Evolutionary conservation across 2,329 filamentous ascomycete genomes (phyloP).

Genomic region (Pleurostoma richardsiae): DNA sequence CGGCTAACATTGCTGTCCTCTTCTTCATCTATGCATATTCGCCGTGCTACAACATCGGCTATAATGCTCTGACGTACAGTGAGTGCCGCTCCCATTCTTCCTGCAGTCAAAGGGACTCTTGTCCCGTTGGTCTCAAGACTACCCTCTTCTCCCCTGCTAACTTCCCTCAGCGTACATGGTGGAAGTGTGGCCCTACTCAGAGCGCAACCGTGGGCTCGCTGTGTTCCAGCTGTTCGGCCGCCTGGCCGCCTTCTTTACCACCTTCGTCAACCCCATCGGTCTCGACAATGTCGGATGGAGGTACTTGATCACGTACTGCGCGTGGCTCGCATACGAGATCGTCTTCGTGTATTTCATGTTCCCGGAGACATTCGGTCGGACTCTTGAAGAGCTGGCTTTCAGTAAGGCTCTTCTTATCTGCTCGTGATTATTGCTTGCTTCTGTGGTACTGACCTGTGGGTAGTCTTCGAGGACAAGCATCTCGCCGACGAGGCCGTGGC

Average conservation of each 20-base stretch:
- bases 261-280: slow-evolving; percentile 24
- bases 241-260: slow-evolving; percentile 21
- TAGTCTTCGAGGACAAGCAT: slow-evolving; percentile 9
- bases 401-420: slow-evolving; percentile 8
- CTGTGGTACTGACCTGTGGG: not conserved
- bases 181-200: slow-evolving; percentile 22
- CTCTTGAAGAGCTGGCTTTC: slow-evolving; percentile 20
- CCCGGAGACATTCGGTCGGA: slow-evolving; percentile 19
- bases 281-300: slow-evolving; percentile 21
- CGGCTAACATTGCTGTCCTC: slow-evolving; percentile 33
- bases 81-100: slow-evolving; percentile 13
- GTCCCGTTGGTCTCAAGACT: not conserved
- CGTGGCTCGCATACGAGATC: slow-evolving; percentile 22
- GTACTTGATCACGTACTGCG: slow-evolving; percentile 23
- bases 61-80: slow-evolving; percentile 62
- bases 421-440: not conserved
- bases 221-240: slow-evolving; percentile 25
- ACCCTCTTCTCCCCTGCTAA: too few species aligned
- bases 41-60: slow-evolving; percentile 59
- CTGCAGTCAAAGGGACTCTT: not conserved
- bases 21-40: slow-evolving; percentile 59
- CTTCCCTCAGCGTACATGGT: slow-evolving; percentile 19
- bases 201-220: slow-evolving; percentile 23
- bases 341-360: slow-evolving; percentile 18
- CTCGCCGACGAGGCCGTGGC: slow-evolving; percentile 6